Percentiles rank a stretch among this genome's conserved stretches.
These are phyloP conservation scores for Bigelowiella natans DNA, from an alignment of 78 protist genomes.

Conservation along the genomic window DNA sequence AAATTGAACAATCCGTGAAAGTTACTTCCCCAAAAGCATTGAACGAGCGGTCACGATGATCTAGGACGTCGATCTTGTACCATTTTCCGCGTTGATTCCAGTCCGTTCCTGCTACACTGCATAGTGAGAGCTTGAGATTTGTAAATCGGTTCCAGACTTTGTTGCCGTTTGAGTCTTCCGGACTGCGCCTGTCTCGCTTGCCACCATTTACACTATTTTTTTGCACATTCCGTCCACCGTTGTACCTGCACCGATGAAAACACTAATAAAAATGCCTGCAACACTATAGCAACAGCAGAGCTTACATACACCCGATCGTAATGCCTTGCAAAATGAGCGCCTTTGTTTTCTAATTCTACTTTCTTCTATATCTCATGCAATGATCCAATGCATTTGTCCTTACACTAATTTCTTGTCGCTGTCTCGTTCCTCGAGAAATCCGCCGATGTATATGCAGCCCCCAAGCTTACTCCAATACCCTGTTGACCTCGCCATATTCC, in stretches of 20 bases:
- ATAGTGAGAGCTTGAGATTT: background rate
- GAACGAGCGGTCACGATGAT: background rate
- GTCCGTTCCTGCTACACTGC: background rate
- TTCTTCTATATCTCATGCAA: background rate
- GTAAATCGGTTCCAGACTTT: background rate
- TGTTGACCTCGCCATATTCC: constrained; percentile 48
- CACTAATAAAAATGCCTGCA: background rate
- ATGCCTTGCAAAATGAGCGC: background rate
- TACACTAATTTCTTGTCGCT: background rate
- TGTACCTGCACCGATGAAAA: background rate
- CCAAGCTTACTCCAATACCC: constrained; percentile 42
- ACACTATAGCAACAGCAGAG: background rate
- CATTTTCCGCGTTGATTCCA: background rate
- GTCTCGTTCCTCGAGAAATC: background rate
- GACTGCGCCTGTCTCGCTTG: constrained; percentile 1
- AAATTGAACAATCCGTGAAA: background rate
- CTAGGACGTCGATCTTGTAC: constrained; percentile 7
- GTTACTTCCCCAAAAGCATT: background rate
- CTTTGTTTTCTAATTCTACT: background rate
- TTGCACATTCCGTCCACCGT: background rate
- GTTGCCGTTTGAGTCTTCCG: background rate
- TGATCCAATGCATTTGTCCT: background rate
- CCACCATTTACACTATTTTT: background rate
- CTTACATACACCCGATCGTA: background rate
- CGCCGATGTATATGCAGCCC: constrained; percentile 54